A percentile compares a stretch with the other conserved stretches of the same genome.
These are phyloP conservation scores for Cucurbita moschata DNA, from an alignment of 306 rosid genomes.

Conservation along the genomic window DNA sequence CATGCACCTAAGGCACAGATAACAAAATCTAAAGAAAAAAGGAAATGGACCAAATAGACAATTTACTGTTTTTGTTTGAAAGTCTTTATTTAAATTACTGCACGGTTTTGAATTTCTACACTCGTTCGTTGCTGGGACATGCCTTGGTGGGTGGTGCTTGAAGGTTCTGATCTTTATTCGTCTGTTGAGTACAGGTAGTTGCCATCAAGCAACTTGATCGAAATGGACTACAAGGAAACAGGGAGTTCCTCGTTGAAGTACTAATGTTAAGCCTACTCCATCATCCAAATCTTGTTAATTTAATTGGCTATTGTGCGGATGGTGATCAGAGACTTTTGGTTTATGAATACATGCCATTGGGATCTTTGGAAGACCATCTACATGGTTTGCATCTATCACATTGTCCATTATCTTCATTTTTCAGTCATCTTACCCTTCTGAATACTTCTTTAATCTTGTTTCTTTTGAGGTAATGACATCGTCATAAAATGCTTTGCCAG, in stretches of 20 bases:
- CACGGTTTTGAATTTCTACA: neutral
- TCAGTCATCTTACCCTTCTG: neutral
- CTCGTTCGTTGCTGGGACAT: neutral
- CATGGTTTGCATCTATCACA: constrained; percentile 20
- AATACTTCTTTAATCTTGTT: neutral
- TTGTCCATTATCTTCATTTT: neutral
- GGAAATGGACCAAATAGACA: neutral
- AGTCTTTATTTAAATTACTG: neutral
- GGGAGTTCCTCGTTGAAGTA: constrained; percentile 48
- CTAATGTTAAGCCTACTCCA: constrained; percentile 44
- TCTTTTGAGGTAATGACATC: neutral
- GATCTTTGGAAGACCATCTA: constrained; percentile 44
- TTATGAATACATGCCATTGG: constrained; percentile 43
- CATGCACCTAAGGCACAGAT: neutral
- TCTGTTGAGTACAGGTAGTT: constrained; percentile 24
- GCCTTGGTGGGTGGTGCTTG: neutral
- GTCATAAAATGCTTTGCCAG: constrained; percentile 20
- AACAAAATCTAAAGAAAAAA: neutral
- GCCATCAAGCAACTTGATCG: constrained; percentile 49
- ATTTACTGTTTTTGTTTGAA: neutral
- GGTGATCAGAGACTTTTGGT: constrained; percentile 51
- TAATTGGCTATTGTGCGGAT: constrained; percentile 47
- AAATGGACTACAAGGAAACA: constrained; percentile 48
- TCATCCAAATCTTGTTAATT: constrained; percentile 46
- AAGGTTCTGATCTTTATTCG: constrained; percentile 3